Percentiles rank a stretch among this genome's conserved stretches.
These are phyloP conservation scores for Arabidopsis lyrata DNA, from an alignment of 441 rosid species.

Conservation along the genomic window DNA sequence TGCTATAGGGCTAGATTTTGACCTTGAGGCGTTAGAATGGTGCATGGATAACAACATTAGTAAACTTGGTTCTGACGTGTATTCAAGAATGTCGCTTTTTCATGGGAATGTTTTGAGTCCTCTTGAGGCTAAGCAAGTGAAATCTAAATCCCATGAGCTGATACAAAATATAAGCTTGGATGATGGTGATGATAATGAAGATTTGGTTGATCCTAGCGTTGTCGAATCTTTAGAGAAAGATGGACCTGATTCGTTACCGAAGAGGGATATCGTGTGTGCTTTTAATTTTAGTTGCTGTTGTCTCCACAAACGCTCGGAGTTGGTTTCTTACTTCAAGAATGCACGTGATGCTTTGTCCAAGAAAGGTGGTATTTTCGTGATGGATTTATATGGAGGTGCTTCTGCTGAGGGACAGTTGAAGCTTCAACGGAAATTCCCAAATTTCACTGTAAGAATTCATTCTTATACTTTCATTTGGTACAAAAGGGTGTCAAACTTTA, in stretches of 20 bases:
- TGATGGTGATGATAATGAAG: constrained; percentile 42
- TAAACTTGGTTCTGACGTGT: constrained; percentile 68
- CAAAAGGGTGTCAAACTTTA: not conserved
- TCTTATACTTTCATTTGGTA: not conserved
- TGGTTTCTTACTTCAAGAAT: constrained; percentile 79
- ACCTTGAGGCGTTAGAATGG: constrained; percentile 85
- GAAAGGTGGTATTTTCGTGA: constrained; percentile 74
- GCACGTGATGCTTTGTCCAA: constrained; percentile 64
- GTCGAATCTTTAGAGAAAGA: constrained; percentile 41
- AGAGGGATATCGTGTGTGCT: constrained; percentile 91
- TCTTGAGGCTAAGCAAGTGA: constrained; percentile 64
- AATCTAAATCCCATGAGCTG: constrained; percentile 54
- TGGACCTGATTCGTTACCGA: constrained; percentile 49
- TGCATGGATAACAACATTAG: constrained; percentile 77
- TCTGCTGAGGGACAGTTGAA: constrained; percentile 78
- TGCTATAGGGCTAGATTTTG: constrained; percentile 88
- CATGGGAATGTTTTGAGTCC: constrained; percentile 88
- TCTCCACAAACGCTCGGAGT: constrained; percentile 75
- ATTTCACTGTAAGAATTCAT: constrained; percentile 61
- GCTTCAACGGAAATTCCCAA: constrained; percentile 82
- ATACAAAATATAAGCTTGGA: constrained; percentile 52
- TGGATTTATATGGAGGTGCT: constrained; percentile 90
- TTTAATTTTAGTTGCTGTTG: constrained; percentile 91
- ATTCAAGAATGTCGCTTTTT: constrained; percentile 78
- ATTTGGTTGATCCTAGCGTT: constrained; percentile 11